Conservation (phyloP, 1,284 basidiomycete species). For the Trichosporon sp. region DNA sequence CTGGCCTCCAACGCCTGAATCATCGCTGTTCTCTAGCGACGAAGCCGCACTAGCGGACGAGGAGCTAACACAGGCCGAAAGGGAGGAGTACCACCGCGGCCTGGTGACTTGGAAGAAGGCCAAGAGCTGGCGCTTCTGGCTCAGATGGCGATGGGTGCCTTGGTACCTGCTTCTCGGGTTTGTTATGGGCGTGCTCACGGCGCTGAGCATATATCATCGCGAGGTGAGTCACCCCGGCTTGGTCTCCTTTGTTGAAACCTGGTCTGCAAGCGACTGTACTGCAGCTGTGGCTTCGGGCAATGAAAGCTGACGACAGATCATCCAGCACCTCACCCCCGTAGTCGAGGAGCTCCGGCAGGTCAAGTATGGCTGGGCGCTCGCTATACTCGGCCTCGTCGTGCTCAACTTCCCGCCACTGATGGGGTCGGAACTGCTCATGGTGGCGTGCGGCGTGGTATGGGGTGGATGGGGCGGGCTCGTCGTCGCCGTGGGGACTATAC, state of each 20-base stretch:
- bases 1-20: not conserved
- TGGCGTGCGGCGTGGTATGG: slow-evolving; percentile 45
- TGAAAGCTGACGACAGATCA: slow-evolving; percentile 17
- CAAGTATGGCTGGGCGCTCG: slow-evolving; percentile 37
- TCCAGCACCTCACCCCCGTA: slow-evolving; percentile 28
- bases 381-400: slow-evolving; percentile 42
- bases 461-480: slow-evolving; percentile 44
- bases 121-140: slow-evolving; percentile 29
- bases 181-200: slow-evolving; percentile 20
- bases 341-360: slow-evolving; percentile 18
- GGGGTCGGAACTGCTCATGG: slow-evolving; percentile 37
- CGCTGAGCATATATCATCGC: slow-evolving; percentile 31
- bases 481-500: slow-evolving; percentile 31
- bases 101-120: slow-evolving; percentile 27
- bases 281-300: not conserved
- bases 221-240: slow-evolving; percentile 20
- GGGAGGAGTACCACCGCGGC: slow-evolving; percentile 32
- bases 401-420: slow-evolving; percentile 48
- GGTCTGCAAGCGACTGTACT: not conserved
- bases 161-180: slow-evolving; percentile 24
- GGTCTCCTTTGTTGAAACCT: not conserved
- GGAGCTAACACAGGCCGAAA: slow-evolving; percentile 23
- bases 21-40: not conserved
- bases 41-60: not conserved
- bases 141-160: slow-evolving; percentile 27